Evolutionary conservation across 768 basidiomycete species (phyloP).

Genomic region (Coprinellus aureogranulatus): DNA sequence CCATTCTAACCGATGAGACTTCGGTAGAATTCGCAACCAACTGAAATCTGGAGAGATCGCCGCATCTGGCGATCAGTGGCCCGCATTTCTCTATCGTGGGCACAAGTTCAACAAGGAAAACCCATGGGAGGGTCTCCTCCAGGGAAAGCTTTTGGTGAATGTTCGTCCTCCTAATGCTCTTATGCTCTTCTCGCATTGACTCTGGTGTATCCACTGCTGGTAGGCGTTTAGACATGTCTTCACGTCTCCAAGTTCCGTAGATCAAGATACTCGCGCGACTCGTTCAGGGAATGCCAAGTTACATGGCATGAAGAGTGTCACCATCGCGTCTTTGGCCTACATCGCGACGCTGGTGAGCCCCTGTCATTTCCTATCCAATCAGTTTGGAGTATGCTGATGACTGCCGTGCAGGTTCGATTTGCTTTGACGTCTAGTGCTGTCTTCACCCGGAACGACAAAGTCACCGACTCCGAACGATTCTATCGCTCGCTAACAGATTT

Average conservation of each 20-base stretch:
- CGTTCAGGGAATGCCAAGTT: neutral
- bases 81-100: neutral
- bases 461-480: too few species aligned
- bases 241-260: neutral
- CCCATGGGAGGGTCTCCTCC: neutral
- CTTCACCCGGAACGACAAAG: too few species aligned
- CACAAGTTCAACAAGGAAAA: neutral
- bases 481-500: too few species aligned
- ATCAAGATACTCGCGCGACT: neutral
- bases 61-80: neutral
- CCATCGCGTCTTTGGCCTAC: neutral
- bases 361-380: too few species aligned
- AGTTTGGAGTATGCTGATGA: too few species aligned
- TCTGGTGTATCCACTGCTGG: neutral
- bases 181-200: neutral
- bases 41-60: neutral
- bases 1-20: neutral
- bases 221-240: neutral
- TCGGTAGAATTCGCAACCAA: neutral
- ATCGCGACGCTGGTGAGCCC: neutral
- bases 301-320: neutral
- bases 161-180: too few species aligned
- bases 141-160: neutral
- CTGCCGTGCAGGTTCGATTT: too few species aligned
- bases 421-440: too few species aligned